phyloP scores from a whole-genome alignment of 257 asterid species.

The Nicotiana sylvestris region DNA sequence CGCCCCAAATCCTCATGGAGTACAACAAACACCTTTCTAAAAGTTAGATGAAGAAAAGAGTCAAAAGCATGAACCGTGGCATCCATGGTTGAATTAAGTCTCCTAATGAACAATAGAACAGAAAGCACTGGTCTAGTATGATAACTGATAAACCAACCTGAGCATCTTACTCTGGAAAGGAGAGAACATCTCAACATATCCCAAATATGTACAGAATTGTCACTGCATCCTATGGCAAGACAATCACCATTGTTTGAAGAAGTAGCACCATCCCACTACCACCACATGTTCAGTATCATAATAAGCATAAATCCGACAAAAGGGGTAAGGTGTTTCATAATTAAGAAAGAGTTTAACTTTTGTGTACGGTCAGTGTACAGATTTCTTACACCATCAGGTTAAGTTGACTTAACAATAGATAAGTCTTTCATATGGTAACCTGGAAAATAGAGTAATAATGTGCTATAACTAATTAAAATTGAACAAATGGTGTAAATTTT shows the following conservation, averaged over 20 bases:
- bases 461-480: too few species aligned
- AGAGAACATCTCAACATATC: slow-evolving; percentile 39
- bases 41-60: slow-evolving; percentile 4
- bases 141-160: slow-evolving; percentile 40
- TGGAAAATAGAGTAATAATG: too few species aligned
- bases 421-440: too few species aligned
- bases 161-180: slow-evolving; percentile 48
- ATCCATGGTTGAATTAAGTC: not conserved
- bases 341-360: not conserved
- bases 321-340: not conserved
- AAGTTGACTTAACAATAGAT: too few species aligned
- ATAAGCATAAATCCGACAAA: not conserved
- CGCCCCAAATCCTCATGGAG: slow-evolving; percentile 82
- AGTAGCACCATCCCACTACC: slow-evolving; percentile 40
- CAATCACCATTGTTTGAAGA: slow-evolving; percentile 18
- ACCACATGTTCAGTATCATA: not conserved
- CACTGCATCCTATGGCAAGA: slow-evolving; percentile 82
- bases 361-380: too few species aligned
- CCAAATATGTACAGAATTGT: slow-evolving; percentile 79
- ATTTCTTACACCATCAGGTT: too few species aligned
- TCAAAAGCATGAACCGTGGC: slow-evolving; percentile 4
- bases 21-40: slow-evolving; percentile 81
- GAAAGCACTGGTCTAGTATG: not conserved
- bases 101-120: slow-evolving; percentile 2
- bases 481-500: too few species aligned